Evolutionary conservation across 306 rosid genomes (phyloP).

Genomic region (Vigna trinervia): DNA sequence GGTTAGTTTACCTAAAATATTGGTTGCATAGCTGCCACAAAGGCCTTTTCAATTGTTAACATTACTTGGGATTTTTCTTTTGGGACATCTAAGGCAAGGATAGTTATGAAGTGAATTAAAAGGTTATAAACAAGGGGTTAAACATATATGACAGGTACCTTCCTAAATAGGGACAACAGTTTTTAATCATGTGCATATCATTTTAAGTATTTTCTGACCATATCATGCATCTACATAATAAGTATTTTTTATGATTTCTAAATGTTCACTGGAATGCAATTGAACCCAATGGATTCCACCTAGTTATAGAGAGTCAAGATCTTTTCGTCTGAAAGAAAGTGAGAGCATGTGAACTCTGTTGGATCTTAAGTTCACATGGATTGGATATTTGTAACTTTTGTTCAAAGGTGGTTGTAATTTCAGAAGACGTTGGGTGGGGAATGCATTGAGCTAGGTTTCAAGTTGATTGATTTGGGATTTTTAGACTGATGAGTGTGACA

Average conservation of each 20-base stretch:
- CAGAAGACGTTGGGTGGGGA: background rate
- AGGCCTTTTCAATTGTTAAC: background rate
- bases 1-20: background rate
- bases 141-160: background rate
- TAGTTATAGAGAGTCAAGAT: conserved; percentile 6
- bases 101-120: conserved; percentile 12
- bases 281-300: conserved; percentile 3
- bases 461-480: conserved; percentile 36
- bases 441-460: conserved; percentile 24
- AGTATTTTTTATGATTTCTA: background rate
- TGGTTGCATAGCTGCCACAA: conserved; percentile 7
- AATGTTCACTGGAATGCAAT: conserved; percentile 12
- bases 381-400: background rate
- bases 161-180: background rate
- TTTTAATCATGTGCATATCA: conserved; percentile 14
- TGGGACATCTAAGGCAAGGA: background rate
- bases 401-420: conserved; percentile 11
- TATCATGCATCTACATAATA: conserved; percentile 11
- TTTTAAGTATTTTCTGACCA: conserved; percentile 5
- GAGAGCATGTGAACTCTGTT: conserved; percentile 3
- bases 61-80: background rate
- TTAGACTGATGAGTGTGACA: background rate
- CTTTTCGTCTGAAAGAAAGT: background rate
- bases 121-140: background rate
- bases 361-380: background rate